These are phyloP conservation scores for Hemileccinum rubropunctum DNA, from an alignment of 768 basidiomycete species.

Conservation along the genomic window DNA sequence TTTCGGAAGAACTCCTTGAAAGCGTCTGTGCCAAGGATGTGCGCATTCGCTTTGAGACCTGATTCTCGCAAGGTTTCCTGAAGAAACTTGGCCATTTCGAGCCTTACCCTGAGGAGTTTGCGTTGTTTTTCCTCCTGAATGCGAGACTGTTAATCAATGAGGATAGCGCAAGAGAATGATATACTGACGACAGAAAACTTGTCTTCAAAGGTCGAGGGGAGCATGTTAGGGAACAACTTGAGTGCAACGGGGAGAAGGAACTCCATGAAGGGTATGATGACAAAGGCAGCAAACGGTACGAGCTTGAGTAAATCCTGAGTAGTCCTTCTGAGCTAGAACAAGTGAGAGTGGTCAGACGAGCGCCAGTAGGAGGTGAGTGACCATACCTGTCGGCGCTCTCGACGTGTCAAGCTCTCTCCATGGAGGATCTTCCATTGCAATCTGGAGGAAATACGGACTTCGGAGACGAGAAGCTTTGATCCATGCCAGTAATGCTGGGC, in stretches of 20 bases:
- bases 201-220: conserved; percentile 97
- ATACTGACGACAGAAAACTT: conserved; percentile 82
- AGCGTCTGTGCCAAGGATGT: conserved; percentile 90
- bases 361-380: not conserved
- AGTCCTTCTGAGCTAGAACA: conserved; percentile 77
- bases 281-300: conserved; percentile 91
- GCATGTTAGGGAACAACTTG: conserved; percentile 98
- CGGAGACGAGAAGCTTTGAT: conserved; percentile 88
- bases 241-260: conserved; percentile 91
- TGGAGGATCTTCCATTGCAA: conserved; percentile 92
- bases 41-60: conserved; percentile 86
- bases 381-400: conserved; percentile 88
- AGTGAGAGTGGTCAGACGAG: conserved; percentile 2
- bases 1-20: conserved; percentile 99
- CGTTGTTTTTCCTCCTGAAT: conserved; percentile 92
- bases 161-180: not conserved
- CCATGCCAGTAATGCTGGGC: conserved; percentile 97
- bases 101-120: conserved; percentile 87
- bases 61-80: conserved; percentile 97
- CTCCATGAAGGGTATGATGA: conserved; percentile 99
- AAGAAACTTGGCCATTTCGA: conserved; percentile 99
- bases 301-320: conserved; percentile 91
- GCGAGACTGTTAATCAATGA: not conserved
- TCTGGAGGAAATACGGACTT: conserved; percentile 85
- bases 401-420: conserved; percentile 85